A percentile compares a stretch with the other conserved stretches of the same genome.
phyloP scores from a whole-genome alignment of 192 early-diverging fungal species.

The Podila verticillata region DNA sequence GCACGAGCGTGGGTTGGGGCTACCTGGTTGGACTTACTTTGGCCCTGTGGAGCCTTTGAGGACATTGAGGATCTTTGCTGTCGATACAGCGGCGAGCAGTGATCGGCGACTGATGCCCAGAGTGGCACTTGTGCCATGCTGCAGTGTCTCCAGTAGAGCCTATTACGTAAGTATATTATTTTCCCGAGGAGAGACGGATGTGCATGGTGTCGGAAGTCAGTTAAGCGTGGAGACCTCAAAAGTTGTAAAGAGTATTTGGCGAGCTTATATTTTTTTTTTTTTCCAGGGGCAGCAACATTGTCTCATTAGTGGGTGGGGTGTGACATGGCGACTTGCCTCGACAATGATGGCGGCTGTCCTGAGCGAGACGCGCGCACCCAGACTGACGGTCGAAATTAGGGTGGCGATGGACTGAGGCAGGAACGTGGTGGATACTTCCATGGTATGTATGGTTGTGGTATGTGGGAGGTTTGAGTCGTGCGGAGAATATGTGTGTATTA shows the following conservation, averaged over 20 bases:
- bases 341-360: constrained; percentile 66
- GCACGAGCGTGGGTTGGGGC: not conserved
- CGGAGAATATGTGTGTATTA: not conserved
- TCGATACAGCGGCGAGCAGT: constrained; percentile 66
- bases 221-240: not conserved
- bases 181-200: not conserved
- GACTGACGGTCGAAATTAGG: constrained; percentile 67
- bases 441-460: not conserved
- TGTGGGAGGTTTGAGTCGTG: not conserved
- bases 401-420: constrained; percentile 66
- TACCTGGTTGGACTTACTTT: constrained; percentile 19
- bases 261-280: too few species aligned
- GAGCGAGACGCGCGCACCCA: constrained; percentile 68
- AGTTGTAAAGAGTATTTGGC: not conserved
- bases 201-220: not conserved
- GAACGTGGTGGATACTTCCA: constrained; percentile 56
- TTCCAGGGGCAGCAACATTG: too few species aligned
- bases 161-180: not conserved
- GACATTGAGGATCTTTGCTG: constrained; percentile 67
- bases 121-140: constrained; percentile 66
- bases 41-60: constrained; percentile 35
- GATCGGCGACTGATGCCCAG: constrained; percentile 65
- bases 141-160: constrained; percentile 66
- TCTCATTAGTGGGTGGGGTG: not conserved
- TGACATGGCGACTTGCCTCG: constrained; percentile 51